These are phyloP conservation scores for Mycena latifolia DNA, from an alignment of 768 basidiomycete genomes.

Conservation along the genomic window DNA sequence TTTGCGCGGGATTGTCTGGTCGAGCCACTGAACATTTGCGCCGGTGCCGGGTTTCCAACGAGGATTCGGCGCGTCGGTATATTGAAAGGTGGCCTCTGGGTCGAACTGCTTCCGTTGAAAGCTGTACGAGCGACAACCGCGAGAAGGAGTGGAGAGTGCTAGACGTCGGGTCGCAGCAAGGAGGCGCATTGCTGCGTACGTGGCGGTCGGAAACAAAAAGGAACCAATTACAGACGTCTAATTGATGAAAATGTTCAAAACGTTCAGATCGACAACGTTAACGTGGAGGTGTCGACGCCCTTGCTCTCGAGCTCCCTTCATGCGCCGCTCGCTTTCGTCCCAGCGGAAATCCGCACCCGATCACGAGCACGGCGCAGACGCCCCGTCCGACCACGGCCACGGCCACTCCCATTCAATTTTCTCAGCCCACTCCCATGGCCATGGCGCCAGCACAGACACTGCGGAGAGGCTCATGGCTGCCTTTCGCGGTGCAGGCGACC, in stretches of 20 bases:
- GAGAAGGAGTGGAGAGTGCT: neutral
- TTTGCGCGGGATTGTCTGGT: constrained; percentile 47
- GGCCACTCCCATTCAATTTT: constrained; percentile 40
- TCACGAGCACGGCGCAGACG: constrained; percentile 50
- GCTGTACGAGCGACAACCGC: neutral
- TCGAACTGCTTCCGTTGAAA: constrained; percentile 34
- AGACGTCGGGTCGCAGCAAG: constrained; percentile 14
- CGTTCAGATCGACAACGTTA: too few relatives aligned
- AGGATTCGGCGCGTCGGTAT: constrained; percentile 54
- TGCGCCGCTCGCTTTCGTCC: constrained; percentile 20
- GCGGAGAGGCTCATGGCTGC: constrained; percentile 79
- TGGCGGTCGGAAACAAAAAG: too few relatives aligned
- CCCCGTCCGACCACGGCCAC: constrained; percentile 29
- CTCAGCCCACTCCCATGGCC: constrained; percentile 63
- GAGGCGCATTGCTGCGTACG: too few relatives aligned
- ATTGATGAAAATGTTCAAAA: too few relatives aligned
- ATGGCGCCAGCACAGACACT: constrained; percentile 58
- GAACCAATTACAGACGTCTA: too few relatives aligned
- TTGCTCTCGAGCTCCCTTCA: too few relatives aligned
- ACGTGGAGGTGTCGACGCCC: too few relatives aligned
- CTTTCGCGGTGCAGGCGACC: constrained; percentile 76
- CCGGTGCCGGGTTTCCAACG: constrained; percentile 59
- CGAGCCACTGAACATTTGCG: constrained; percentile 13
- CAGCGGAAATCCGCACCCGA: constrained; percentile 33
- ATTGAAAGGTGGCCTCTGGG: constrained; percentile 43